Evolutionary conservation across 83 land plant species (phyloP), one percentile per base, ranked within the genome.

Genomic region (Picea abies): DNA sequence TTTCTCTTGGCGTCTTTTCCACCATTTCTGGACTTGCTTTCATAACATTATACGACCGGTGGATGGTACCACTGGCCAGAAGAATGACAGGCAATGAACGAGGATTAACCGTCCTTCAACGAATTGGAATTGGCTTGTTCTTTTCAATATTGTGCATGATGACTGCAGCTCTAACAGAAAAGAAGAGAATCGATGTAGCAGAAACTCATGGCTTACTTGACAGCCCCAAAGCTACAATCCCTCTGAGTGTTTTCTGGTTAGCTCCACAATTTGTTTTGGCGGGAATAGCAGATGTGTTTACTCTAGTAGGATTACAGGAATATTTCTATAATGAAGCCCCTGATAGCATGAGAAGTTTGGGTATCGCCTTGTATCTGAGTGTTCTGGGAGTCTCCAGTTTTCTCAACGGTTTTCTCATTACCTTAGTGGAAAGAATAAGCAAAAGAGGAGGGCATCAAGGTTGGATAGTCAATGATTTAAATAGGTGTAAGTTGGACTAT

Each of bases 231-330:
- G 89, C 60, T 0, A 70, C 81, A 6, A 70, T 92, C 20, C 93
- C 93, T 23, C 79, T 92, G 86, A 85, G 85, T 60, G 49, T 85
- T 23, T 90, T 87, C 85, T 90, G 94, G 94, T 82, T 90, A 9
- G 70, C 81, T 10, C 92, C 92, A 7, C 92, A 90, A 77, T 89
- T 88, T 76, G 47, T 87, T 5, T 73, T 88, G 29, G 73, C 83
- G 17, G 94, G 94, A 25, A 41, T 86, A 44, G 80, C 92, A 19
- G 92, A n/a, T n/a, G n/a, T n/a, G n/a, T n/a, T n/a, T n/a, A n/a
- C n/a, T n/a, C n/a, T n/a, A n/a, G n/a, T n/a, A 92, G 94, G 92
- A 3, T 71, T 80, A 80, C 84, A 90, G n/a, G 93, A 92, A 65
- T 92, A 86, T 82, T 92, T 90, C 83, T 90, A 92, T 79, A 87